Base-by-base conservation (phyloP, 129 eudicot species). In the Oenanthe sinensis region DNA sequence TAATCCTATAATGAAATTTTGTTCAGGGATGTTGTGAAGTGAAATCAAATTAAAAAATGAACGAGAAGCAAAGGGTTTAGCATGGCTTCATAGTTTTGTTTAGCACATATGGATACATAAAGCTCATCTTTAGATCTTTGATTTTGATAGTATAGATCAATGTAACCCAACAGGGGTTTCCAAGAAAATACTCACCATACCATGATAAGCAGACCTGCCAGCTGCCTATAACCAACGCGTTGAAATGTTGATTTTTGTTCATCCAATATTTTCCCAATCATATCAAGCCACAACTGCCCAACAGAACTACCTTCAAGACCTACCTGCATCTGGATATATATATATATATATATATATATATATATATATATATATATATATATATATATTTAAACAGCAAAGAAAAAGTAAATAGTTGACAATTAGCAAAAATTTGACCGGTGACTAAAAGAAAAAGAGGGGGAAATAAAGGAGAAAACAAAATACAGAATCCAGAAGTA, bases 231-330 rank as follows among this genome's bases (percentile, higher is more conserved):
- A 81, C 97, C 97, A 80, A 90, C 90, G 75, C 96, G 93, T 37
- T 85, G 76, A 85, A 91, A 95, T 81, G 90, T 88, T n/a, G 94
- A 91, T 72, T 94, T 94, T n/a, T n/a, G n/a, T 88, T 91, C 98
- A 60, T 88, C 96, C 89, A 95, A 85, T 78, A 88, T 88, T 77
- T 83, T 90, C 40, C 92, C 98, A 14, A 95, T 90, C 89, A 90
- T 86, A 48, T 95, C 97, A 42, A 89, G 85, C 98, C 98, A 95
- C 97, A 97, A 95, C 81, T 91, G 98, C 37, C 98, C 98, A 4
- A 88, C 92, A 81, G 91, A 65, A 85, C 92, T 95, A 63, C 98
- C 98, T 81, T 95, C 97, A 84, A 95, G 92, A 43, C 98, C 98
- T 74, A 95, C 88, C 92, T 91, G 96, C 88, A 88, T 82, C 82